Evolutionary conservation across 495 filamentous ascomycete species (phyloP).

Genomic region (Lophiostoma macrostomum): DNA sequence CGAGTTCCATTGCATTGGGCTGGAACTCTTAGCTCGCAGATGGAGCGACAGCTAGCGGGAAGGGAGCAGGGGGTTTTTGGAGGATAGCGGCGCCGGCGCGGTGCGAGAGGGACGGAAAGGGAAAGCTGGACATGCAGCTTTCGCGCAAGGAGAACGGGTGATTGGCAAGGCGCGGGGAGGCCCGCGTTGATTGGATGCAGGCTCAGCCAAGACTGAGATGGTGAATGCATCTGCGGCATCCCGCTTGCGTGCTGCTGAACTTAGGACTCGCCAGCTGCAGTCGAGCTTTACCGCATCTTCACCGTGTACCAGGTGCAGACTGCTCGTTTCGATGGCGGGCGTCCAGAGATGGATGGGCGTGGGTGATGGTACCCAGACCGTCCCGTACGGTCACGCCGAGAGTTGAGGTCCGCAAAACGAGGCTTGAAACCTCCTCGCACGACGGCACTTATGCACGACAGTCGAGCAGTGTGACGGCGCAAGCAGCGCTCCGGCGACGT

Average conservation of each 20-base stretch:
- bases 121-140: not conserved
- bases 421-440: constrained; percentile 7
- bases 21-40: constrained; percentile 10
- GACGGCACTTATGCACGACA: constrained; percentile 20
- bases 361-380: no score
- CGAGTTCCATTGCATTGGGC: constrained; percentile 16
- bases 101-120: not conserved
- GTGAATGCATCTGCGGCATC: not conserved
- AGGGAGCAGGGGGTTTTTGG: constrained; percentile 2
- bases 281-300: constrained; percentile 12
- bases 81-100: no score
- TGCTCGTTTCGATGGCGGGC: not conserved
- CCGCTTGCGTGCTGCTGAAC: not conserved
- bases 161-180: not conserved
- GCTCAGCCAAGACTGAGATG: not conserved
- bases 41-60: not conserved
- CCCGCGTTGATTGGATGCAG: not conserved
- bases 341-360: not conserved
- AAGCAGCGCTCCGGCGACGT: not conserved
- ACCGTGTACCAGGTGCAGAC: not conserved
- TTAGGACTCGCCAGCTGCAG: not conserved
- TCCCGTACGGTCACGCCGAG: no score
- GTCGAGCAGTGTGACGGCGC: constrained; percentile 12
- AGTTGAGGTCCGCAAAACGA: not conserved
- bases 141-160: not conserved